Conservation (phyloP, 1,284 basidiomycete genomes). For the Stygiomarasmius scandens region DNA sequence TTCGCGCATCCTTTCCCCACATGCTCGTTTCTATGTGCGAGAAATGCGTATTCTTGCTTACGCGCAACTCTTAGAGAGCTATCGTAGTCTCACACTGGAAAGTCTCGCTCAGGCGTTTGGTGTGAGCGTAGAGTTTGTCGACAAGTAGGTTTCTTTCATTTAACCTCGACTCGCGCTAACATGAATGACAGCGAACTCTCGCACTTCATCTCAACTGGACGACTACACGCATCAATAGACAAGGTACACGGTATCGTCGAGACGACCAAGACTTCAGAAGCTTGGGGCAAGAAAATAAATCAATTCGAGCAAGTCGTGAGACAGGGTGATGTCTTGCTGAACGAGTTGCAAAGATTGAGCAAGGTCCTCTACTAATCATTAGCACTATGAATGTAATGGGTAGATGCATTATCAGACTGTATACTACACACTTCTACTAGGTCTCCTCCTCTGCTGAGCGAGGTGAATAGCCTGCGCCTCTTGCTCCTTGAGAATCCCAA, state of each 20-base stretch:
- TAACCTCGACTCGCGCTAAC: conserved; percentile 7
- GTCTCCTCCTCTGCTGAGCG: not conserved
- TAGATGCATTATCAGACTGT: not conserved
- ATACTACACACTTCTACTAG: not conserved
- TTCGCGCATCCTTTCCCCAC: conserved; percentile 84
- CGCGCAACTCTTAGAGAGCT: conserved; percentile 88
- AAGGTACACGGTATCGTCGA: conserved; percentile 93
- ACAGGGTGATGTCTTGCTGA: conserved; percentile 88
- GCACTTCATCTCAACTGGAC: conserved; percentile 89
- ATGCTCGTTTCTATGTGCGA: conserved; percentile 89
- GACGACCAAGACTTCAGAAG: conserved; percentile 75
- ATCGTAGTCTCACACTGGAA: conserved; percentile 88
- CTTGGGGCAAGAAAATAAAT: conserved; percentile 72
- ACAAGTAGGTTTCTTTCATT: conserved; percentile 56
- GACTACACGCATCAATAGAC: conserved; percentile 91
- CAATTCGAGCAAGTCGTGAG: conserved; percentile 91
- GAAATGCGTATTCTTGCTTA: conserved; percentile 98
- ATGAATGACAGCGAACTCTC: conserved; percentile 80
- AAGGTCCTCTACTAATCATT: conserved; percentile 65
- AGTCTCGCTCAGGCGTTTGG: conserved; percentile 90
- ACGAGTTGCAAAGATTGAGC: conserved; percentile 73
- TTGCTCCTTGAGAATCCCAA: conserved; percentile 57
- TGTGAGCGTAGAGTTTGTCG: conserved; percentile 87
- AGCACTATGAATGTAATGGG: not conserved
- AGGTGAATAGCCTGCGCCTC: conserved; percentile 19